These are phyloP conservation scores for Euphorbia pulcherrima DNA, from an alignment of 345 rosid species.

Conservation along the genomic window DNA sequence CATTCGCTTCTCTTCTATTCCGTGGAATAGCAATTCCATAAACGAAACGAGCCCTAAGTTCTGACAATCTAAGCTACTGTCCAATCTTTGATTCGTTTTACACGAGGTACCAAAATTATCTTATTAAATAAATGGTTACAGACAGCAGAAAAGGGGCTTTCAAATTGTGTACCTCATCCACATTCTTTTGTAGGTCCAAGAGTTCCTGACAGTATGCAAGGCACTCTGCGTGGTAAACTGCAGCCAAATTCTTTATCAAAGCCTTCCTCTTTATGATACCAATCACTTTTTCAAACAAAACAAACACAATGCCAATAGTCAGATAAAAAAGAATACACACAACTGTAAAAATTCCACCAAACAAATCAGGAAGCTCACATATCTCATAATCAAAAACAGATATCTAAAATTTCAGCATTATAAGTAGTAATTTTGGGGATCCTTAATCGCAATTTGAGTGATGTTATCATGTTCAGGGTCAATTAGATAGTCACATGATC, in stretches of 20 bases:
- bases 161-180: slow-evolving; percentile 50
- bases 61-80: background rate
- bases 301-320: background rate
- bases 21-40: too few species aligned
- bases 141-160: background rate
- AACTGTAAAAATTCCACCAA: background rate
- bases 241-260: slow-evolving; percentile 84
- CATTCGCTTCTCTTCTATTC: too few species aligned
- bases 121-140: background rate
- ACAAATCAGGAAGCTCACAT: background rate
- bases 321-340: too few species aligned
- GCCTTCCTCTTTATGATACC: slow-evolving; percentile 94
- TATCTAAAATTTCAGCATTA: background rate
- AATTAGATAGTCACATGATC: background rate
- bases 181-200: slow-evolving; percentile 69
- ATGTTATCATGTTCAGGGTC: background rate
- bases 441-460: background rate
- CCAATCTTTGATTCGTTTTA: background rate
- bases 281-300: slow-evolving; percentile 50
- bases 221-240: slow-evolving; percentile 78
- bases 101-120: background rate
- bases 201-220: slow-evolving; percentile 77
- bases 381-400: background rate
- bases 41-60: too few species aligned
- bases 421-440: background rate